Percentiles rank a stretch among this genome's conserved stretches.
These are phyloP conservation scores for Mucor irregularis DNA, from an alignment of 371 early-diverging fungal species.

Conservation along the genomic window DNA sequence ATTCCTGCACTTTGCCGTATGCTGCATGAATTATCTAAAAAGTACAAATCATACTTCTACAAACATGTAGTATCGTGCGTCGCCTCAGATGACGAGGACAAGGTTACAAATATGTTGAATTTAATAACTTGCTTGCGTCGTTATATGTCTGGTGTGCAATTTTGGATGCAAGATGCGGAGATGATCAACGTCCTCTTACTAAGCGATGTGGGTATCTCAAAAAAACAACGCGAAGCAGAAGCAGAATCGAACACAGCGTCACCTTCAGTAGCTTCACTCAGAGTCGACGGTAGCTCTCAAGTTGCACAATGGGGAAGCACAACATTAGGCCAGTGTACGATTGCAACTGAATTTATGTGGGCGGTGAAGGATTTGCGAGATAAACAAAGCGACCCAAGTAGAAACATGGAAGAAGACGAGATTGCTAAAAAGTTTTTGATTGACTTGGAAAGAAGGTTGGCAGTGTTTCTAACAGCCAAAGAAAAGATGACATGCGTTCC, in stretches of 20 bases:
- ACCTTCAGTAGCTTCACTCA: background rate
- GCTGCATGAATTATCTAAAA: constrained; percentile 42
- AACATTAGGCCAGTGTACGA: constrained; percentile 61
- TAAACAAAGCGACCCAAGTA: constrained; percentile 27
- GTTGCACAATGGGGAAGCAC: constrained; percentile 58
- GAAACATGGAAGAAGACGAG: constrained; percentile 57
- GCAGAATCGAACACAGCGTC: background rate
- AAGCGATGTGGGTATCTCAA: constrained; percentile 52
- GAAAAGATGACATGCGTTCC: constrained; percentile 56
- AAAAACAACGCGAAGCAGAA: constrained; percentile 4
- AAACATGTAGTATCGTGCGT: constrained; percentile 63
- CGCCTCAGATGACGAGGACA: constrained; percentile 55
- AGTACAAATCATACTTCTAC: constrained; percentile 46
- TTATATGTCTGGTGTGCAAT: constrained; percentile 58
- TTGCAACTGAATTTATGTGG: constrained; percentile 61
- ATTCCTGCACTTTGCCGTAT: constrained; percentile 39
- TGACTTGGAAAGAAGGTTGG: constrained; percentile 61
- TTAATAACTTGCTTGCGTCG: constrained; percentile 49
- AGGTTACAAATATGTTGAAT: constrained; percentile 43
- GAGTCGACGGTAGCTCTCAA: background rate
- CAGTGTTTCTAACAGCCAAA: constrained; percentile 60
- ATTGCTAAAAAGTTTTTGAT: constrained; percentile 66
- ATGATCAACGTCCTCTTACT: constrained; percentile 63
- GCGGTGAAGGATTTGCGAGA: constrained; percentile 50
- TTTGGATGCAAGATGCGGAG: constrained; percentile 69